Base-by-base conservation (phyloP, 805 yeast genomes). In the Kluyveromyces siamensis region DNA sequence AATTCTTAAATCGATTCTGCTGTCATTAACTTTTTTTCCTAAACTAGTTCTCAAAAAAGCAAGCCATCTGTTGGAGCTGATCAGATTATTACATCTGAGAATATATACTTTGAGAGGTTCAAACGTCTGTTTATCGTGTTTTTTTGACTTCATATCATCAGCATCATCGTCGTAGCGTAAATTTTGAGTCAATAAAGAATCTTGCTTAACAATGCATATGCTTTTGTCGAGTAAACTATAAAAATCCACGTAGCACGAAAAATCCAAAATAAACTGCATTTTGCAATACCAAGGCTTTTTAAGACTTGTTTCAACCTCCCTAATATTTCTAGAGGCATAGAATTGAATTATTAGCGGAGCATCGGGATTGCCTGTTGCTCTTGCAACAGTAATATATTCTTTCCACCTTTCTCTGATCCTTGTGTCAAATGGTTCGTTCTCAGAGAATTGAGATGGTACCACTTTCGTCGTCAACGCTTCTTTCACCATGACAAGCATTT, bases 201-300 rank as follows among this genome's bases (percentile, higher is more conserved):
- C 53, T 7, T 58, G 56, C 19, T 44, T 57, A 41, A 60, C 60
- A 37, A 62, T 55, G 38, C 53, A 56, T 11, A 90, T 70, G 0
- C 93, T 75, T 57, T 86, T 83, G 58, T 90, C 97, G 35, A 83
- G 63, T 0, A 76, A 63, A 41, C 83, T 86, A 58, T 82, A 86
- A 39, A 87, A 71, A 21, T 67, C 71, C 1, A 84, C 78, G 1
- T 62, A 50, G 39, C 71, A 71, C 8, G 53, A 37, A 2, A 50
- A 52, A 46, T 67, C 52, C 39, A 69, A 37, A 9, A 50, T 45
- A 47, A 72, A 61, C 48, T 69, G 73, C 45, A 67, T 49, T 0
- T 43, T 41, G 50, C 51, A n/a, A 53, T 37, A 16, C 46, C 46
- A 3, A 39, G 35, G 45, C 27, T 30, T 35, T 41, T 47, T 40